phyloP scores from a whole-genome alignment of 805 yeast species.

The Monosporozyma unispora region DNA sequence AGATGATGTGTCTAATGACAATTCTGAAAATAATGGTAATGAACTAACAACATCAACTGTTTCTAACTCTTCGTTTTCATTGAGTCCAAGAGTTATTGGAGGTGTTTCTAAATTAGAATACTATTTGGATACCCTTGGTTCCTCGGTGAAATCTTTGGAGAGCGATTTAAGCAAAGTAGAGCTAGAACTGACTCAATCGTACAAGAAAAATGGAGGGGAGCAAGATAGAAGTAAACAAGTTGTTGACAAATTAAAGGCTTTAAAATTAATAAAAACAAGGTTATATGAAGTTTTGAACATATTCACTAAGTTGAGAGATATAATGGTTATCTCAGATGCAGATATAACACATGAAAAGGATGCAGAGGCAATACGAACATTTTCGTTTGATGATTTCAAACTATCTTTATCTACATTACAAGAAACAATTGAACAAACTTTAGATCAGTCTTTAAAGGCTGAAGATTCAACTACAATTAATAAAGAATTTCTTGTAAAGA shows the following conservation, averaged over 20 bases:
- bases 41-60: constrained; percentile 1
- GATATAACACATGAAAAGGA: not conserved
- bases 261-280: constrained; percentile 39
- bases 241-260: constrained; percentile 33
- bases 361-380: constrained; percentile 9
- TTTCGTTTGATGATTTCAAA: constrained; percentile 29
- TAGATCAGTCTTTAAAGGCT: constrained; percentile 27
- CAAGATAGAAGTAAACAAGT: constrained; percentile 4
- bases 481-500: constrained; percentile 33
- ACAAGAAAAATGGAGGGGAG: constrained; percentile 14
- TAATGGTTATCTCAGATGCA: constrained; percentile 27
- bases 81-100: constrained; percentile 1
- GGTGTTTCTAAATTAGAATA: constrained; percentile 56
- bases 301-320: constrained; percentile 37
- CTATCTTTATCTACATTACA: constrained; percentile 38
- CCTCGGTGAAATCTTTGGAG: constrained; percentile 48
- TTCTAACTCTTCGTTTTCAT: constrained; percentile 17
- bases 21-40: constrained; percentile 8
- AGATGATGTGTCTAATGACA: constrained; percentile 2
- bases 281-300: constrained; percentile 38
- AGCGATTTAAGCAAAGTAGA: constrained; percentile 36
- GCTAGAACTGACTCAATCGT: constrained; percentile 19
- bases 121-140: constrained; percentile 51
- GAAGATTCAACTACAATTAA: constrained; percentile 18
- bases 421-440: constrained; percentile 37